Evolutionary conservation across 2,329 filamentous ascomycete species (phyloP).

Genomic region (Rhinocladiella similis): DNA sequence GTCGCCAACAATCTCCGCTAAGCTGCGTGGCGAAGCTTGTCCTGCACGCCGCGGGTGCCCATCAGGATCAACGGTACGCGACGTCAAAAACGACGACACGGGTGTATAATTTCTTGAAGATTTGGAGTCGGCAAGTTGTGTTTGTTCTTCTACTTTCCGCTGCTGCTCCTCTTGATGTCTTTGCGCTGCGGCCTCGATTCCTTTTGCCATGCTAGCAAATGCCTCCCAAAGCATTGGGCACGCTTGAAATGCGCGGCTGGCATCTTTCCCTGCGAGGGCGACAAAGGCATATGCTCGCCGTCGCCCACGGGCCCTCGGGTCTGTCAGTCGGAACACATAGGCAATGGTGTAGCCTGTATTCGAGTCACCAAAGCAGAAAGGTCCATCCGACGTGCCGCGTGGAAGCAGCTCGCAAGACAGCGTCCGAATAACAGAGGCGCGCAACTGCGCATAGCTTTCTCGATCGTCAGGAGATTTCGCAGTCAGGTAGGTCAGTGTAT

Average conservation of each 20-base stretch:
- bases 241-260: constrained; percentile 46
- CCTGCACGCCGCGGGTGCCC: constrained; percentile 54
- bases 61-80: constrained; percentile 56
- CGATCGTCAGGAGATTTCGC: constrained; percentile 56
- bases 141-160: constrained; percentile 39
- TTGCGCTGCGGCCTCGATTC: constrained; percentile 50
- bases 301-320: constrained; percentile 58
- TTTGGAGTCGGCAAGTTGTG: constrained; percentile 6
- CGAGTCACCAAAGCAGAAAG: constrained; percentile 59
- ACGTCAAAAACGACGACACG: constrained; percentile 59
- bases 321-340: constrained; percentile 59
- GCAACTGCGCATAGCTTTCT: constrained; percentile 54
- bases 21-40: constrained; percentile 55
- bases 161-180: constrained; percentile 47
- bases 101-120: constrained; percentile 48
- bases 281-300: constrained; percentile 59
- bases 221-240: constrained; percentile 53
- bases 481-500: constrained; percentile 60
- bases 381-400: constrained; percentile 56
- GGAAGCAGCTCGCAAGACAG: constrained; percentile 59
- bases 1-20: constrained; percentile 60
- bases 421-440: constrained; percentile 59
- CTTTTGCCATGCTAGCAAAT: constrained; percentile 55
- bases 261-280: constrained; percentile 57
- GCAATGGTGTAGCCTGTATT: constrained; percentile 59